Conservation (phyloP, 1,139 yeast species). For the Lodderomyces oxycetoniae region DNA sequence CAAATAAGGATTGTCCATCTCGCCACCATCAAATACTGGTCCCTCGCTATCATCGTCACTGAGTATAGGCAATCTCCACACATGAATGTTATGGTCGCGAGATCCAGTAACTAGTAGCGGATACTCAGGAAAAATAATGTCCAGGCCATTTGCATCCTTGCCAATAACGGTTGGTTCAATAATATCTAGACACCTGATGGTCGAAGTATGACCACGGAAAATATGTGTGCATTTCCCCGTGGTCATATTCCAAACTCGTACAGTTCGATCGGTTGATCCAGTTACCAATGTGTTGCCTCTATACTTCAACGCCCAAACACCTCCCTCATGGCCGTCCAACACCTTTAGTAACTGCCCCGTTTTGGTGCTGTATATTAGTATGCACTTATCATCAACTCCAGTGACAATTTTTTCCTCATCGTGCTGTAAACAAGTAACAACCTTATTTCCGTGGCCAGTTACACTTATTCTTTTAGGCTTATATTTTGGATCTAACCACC, state of each 20-base stretch:
- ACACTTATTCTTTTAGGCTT: slow-evolving; percentile 68
- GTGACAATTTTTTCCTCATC: slow-evolving; percentile 89
- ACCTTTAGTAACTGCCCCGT: slow-evolving; percentile 68
- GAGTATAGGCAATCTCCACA: slow-evolving; percentile 75
- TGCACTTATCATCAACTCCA: slow-evolving; percentile 84
- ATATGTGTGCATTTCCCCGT: slow-evolving; percentile 78
- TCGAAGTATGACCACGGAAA: slow-evolving; percentile 86
- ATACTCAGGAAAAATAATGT: slow-evolving; percentile 55
- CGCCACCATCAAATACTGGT: slow-evolving; percentile 37
- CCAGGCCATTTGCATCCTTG: slow-evolving; percentile 57
- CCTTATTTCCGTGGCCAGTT: slow-evolving; percentile 67
- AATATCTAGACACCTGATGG: slow-evolving; percentile 86
- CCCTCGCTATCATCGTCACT: slow-evolving; percentile 36
- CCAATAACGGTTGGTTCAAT: slow-evolving; percentile 62
- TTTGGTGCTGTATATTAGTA: slow-evolving; percentile 73
- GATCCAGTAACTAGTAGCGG: slow-evolving; percentile 85
- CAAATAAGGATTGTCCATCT: slow-evolving; percentile 59
- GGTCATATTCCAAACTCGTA: slow-evolving; percentile 78
- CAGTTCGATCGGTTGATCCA: slow-evolving; percentile 90
- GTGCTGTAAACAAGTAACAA: slow-evolving; percentile 90
- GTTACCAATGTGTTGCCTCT: slow-evolving; percentile 78
- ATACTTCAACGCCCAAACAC: slow-evolving; percentile 97
- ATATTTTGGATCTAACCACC: slow-evolving; percentile 81
- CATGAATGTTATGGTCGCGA: slow-evolving; percentile 81
- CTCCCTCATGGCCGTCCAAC: slow-evolving; percentile 89